Conservation (phyloP, 352 stramenopile genomes). For the Phytophthora sp. region DNA sequence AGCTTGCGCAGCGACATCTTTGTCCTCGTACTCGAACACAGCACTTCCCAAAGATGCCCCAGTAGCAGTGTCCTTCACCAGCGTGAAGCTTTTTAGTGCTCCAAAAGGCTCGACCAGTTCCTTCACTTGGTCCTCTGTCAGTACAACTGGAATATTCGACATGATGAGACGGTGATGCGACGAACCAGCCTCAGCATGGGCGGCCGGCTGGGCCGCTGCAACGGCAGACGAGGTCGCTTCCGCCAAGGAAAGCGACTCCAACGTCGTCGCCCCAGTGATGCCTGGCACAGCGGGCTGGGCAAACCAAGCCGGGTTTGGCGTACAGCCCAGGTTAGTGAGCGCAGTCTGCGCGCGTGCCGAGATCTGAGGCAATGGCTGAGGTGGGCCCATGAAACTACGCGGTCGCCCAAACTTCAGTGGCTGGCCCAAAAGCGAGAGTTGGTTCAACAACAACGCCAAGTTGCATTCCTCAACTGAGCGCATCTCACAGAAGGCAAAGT, state of each 20-base stretch:
- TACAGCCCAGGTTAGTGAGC: constrained; percentile 82
- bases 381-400: constrained; percentile 81
- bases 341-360: constrained; percentile 78
- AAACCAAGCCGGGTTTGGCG: constrained; percentile 84
- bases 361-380: constrained; percentile 76
- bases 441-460: constrained; percentile 83
- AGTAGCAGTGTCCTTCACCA: constrained; percentile 62
- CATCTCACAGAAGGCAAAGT: constrained; percentile 91
- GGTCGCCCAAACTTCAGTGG: constrained; percentile 88
- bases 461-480: constrained; percentile 87
- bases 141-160: constrained; percentile 82
- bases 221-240: constrained; percentile 16
- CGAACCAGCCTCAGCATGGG: constrained; percentile 8
- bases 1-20: constrained; percentile 58
- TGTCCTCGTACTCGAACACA: constrained; percentile 83
- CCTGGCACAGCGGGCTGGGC: constrained; percentile 38
- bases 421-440: constrained; percentile 77
- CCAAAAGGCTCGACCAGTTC: constrained; percentile 89
- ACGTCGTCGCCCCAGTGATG: constrained; percentile 4
- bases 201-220: constrained; percentile 6
- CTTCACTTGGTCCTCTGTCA: constrained; percentile 81
- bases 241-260: constrained; percentile 17
- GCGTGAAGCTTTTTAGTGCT: constrained; percentile 63
- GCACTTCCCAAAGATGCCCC: constrained; percentile 69
- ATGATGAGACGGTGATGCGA: constrained; percentile 65